These are phyloP conservation scores for Celoporthe dispersa DNA, from an alignment of 2,329 filamentous ascomycete species.

Conservation along the genomic window DNA sequence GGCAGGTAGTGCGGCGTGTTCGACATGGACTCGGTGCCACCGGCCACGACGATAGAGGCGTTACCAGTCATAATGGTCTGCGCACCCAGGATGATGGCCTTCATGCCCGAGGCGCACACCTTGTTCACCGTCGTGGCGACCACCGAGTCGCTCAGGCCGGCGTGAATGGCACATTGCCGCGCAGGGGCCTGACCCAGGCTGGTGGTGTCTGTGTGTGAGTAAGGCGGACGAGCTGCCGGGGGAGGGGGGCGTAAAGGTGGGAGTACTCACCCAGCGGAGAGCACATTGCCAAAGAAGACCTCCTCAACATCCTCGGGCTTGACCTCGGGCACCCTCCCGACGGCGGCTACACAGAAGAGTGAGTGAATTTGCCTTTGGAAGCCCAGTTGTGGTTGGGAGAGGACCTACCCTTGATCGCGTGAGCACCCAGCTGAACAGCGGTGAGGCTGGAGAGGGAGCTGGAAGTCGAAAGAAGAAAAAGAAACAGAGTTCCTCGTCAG, in stretches of 20 bases:
- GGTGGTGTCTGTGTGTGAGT: slow-evolving; percentile 26
- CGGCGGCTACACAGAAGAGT: slow-evolving; percentile 58
- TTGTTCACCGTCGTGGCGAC: slow-evolving; percentile 97
- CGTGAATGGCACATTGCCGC: slow-evolving; percentile 88
- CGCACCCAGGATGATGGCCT: slow-evolving; percentile 91
- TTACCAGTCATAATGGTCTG: slow-evolving; percentile 98
- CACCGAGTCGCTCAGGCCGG: slow-evolving; percentile 78
- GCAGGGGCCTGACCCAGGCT: slow-evolving; percentile 96
- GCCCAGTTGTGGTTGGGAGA: not conserved
- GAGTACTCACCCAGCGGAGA: slow-evolving; percentile 81
- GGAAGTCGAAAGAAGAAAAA: slow-evolving; percentile 29
- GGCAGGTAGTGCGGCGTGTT: slow-evolving; percentile 96
- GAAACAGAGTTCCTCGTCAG: slow-evolving; percentile 26
- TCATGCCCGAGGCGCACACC: slow-evolving; percentile 94
- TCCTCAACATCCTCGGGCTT: slow-evolving; percentile 91
- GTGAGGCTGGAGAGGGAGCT: slow-evolving; percentile 88
- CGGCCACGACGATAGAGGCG: slow-evolving; percentile 89
- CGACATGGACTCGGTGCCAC: slow-evolving; percentile 97
- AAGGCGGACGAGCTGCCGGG: slow-evolving; percentile 29
- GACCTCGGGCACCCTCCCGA: slow-evolving; percentile 84
- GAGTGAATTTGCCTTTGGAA: slow-evolving; percentile 21
- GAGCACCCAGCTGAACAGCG: slow-evolving; percentile 84
- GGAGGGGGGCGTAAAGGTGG: slow-evolving; percentile 6
- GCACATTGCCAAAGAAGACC: slow-evolving; percentile 97
- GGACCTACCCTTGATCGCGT: slow-evolving; percentile 84